These are phyloP conservation scores for Dictyostelium capitatum DNA, from an alignment of 78 protist species.

Conservation along the genomic window DNA sequence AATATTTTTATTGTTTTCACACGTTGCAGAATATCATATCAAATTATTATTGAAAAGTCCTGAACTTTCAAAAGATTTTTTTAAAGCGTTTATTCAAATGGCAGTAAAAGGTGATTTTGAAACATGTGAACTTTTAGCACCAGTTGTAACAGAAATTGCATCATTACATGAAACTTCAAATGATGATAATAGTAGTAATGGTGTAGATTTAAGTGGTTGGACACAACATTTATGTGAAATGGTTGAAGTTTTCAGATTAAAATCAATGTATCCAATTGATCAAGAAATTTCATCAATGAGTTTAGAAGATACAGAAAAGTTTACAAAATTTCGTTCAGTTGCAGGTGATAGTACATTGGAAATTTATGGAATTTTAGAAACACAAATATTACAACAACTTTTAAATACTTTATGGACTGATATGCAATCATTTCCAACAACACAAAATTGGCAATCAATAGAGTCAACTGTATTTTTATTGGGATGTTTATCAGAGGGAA, in stretches of 20 bases:
- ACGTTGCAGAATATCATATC: slow-evolving; percentile 54
- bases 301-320: slow-evolving; percentile 23
- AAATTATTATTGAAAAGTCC: not conserved
- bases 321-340: slow-evolving; percentile 10
- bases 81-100: not conserved
- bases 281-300: not conserved
- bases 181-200: not conserved
- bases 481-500: slow-evolving; percentile 62
- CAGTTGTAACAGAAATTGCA: slow-evolving; percentile 34
- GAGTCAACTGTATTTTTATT: slow-evolving; percentile 47
- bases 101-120: slow-evolving; percentile 17
- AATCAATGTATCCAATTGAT: slow-evolving; percentile 53
- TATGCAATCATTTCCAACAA: slow-evolving; percentile 21
- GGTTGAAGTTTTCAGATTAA: slow-evolving; percentile 5
- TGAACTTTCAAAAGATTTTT: not conserved
- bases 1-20: slow-evolving; percentile 55
- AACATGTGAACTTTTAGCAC: slow-evolving; percentile 27
- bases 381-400: not conserved
- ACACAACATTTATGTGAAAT: slow-evolving; percentile 8
- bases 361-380: slow-evolving; percentile 41
- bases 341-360: slow-evolving; percentile 51
- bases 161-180: slow-evolving; percentile 4
- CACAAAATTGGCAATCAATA: slow-evolving; percentile 41
- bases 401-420: slow-evolving; percentile 43
- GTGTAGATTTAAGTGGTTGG: slow-evolving; percentile 21